Conservation (phyloP, 768 basidiomycete species). For the Tephrocybe rancida region DNA sequence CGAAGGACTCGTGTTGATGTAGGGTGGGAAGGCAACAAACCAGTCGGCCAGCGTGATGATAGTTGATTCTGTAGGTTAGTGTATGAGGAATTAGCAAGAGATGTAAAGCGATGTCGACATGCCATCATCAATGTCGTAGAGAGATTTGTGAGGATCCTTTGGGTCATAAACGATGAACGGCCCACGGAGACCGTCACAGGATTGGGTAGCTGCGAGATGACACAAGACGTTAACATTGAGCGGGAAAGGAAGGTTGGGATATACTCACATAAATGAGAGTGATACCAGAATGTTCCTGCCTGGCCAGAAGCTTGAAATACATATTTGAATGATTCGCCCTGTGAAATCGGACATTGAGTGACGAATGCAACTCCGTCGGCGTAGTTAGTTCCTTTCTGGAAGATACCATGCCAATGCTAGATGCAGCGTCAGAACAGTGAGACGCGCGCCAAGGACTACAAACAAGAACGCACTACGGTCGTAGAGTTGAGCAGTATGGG, state of each 20-base stretch:
- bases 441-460: too few relatives aligned
- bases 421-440: too few relatives aligned
- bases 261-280: conserved; percentile 16
- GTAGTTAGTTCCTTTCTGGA: too few relatives aligned
- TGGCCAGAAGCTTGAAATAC: conserved; percentile 31
- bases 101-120: neutral
- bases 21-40: conserved; percentile 23
- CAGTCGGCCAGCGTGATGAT: conserved; percentile 47
- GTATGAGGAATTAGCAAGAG: neutral
- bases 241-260: too few relatives aligned
- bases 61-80: conserved; percentile 16
- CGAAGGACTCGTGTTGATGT: too few relatives aligned
- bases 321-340: conserved; percentile 33
- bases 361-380: too few relatives aligned
- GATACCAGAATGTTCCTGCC: conserved; percentile 27
- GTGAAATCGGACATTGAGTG: conserved; percentile 38
- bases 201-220: conserved; percentile 19
- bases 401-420: too few relatives aligned
- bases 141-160: neutral
- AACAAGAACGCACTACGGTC: too few relatives aligned
- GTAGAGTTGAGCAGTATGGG: too few relatives aligned
- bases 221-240: neutral
- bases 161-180: conserved; percentile 13
- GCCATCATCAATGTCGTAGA: too few relatives aligned
- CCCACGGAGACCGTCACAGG: conserved; percentile 19